Evolutionary conservation across 2,329 filamentous ascomycete species (phyloP), one percentile per base, ranked within the genome.

Genomic region (Plectosphaerella cucumerina): DNA sequence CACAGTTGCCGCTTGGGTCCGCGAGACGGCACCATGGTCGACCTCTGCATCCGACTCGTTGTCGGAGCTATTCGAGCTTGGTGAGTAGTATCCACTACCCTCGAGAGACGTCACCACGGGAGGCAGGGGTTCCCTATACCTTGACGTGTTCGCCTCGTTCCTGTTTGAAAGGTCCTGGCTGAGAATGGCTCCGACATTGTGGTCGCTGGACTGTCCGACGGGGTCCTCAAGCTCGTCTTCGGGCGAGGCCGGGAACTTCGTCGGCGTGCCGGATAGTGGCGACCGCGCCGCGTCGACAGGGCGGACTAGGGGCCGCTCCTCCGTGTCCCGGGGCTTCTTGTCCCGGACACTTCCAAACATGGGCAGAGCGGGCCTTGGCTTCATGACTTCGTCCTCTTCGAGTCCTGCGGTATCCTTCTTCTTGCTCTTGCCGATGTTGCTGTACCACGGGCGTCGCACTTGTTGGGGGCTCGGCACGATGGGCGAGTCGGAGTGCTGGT

Each of bases 281-380:
- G 65, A 61, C 47, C 67, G 58, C 3, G 61, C 53, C 23, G 64
- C 59, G 33, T 78, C 76, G 5, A 68, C 56, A 6, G 82, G 82
- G 23, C 80, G 75, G 35, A 85, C 80, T 44, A 85, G 69, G 0
- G 79, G 75, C 3, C 82, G 73, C 59, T 85, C 86, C 59, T 85
- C 86, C 37, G 69, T 59, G 47, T 82, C 76, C 37, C 70, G 76
- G 8, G 68, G 62, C 56, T 82, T 84, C 65, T 80, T 83, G 23
- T 85, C 82, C 20, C 86, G 77, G 20, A 92, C 75, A 60, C 88
- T 91, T 17, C 87, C 87, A 65, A 92, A 92, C 1, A 79, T 85
- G 2, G 88, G 88, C 35, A 92, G 69, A 2, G 83, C 84, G 6
- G 88, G 87, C 31, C 87, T 74, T n/a, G 88, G 88, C 57, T 83